Evolutionary conservation across 495 filamentous ascomycete genomes (phyloP).

Genomic region (Corynascus novoguineensis): DNA sequence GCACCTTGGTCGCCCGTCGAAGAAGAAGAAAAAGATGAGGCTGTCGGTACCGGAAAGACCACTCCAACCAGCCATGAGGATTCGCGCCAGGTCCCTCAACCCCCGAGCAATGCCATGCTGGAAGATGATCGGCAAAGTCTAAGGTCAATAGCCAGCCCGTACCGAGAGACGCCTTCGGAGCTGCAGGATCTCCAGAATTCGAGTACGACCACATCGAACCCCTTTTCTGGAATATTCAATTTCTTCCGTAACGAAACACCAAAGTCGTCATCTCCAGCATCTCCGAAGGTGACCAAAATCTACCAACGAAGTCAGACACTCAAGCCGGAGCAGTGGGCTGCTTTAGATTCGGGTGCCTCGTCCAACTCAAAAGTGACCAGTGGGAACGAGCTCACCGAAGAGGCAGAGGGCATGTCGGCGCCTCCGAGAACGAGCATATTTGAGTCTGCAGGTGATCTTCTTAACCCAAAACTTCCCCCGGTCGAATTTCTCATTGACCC

Average conservation of each 20-base stretch:
- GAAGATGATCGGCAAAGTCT: constrained; percentile 50
- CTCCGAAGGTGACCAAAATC: constrained; percentile 58
- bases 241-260: constrained; percentile 48
- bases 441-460: constrained; percentile 84
- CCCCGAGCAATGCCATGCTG: constrained; percentile 47
- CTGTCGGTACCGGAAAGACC: constrained; percentile 23
- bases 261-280: constrained; percentile 29
- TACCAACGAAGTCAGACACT: constrained; percentile 74
- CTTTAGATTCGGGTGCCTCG: constrained; percentile 30
- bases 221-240: constrained; percentile 59
- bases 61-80: constrained; percentile 23
- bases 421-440: constrained; percentile 93
- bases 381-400: constrained; percentile 41
- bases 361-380: constrained; percentile 37
- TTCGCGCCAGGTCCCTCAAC: constrained; percentile 53
- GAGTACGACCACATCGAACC: constrained; percentile 31
- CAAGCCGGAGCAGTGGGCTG: constrained; percentile 39
- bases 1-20: constrained; percentile 33
- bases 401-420: constrained; percentile 45
- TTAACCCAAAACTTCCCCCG: constrained; percentile 83
- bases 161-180: constrained; percentile 20
- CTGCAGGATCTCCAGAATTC: constrained; percentile 24
- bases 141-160: constrained; percentile 27
- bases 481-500: constrained; percentile 77
- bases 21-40: constrained; percentile 16